phyloP scores from a whole-genome alignment of 176 grass and related monocot species.

The Eragrostis curvula region DNA sequence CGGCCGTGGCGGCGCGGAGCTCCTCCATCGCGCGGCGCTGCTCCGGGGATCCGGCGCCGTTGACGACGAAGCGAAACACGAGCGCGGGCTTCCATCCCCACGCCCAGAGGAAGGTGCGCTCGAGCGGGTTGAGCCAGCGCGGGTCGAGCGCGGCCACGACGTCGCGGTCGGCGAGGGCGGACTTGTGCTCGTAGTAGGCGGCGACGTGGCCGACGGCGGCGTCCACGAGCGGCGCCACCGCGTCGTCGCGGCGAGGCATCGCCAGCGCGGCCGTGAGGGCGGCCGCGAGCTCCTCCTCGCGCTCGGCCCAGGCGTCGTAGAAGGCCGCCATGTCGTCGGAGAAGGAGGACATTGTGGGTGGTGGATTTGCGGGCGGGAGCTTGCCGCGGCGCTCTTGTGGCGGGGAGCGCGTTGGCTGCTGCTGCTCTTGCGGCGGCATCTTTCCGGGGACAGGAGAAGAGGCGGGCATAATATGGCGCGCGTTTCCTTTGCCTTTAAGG shows the following conservation, averaged over 20 bases:
- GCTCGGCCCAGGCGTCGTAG: constrained; percentile 57
- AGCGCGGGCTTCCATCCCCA: constrained; percentile 77
- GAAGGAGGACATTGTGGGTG: not conserved
- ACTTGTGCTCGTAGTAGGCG: constrained; percentile 61
- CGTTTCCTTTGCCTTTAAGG: constrained; percentile 49
- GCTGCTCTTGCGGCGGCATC: constrained; percentile 21
- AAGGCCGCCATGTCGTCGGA: constrained; percentile 53
- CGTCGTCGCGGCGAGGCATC: not conserved
- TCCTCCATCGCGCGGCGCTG: constrained; percentile 25
- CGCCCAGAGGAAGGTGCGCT: constrained; percentile 85
- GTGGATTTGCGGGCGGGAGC: no score
- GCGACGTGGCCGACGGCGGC: constrained; percentile 54
- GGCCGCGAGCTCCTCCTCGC: constrained; percentile 58
- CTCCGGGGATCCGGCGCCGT: not conserved
- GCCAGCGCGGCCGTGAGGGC: constrained; percentile 49
- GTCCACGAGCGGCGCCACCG: constrained; percentile 32
- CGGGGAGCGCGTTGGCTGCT: not conserved
- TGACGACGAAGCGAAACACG: constrained; percentile 60
- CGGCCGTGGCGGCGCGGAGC: constrained; percentile 33
- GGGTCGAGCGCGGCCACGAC: constrained; percentile 60
- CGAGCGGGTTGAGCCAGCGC: constrained; percentile 75
- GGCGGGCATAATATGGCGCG: constrained; percentile 35
- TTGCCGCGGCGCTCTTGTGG: not conserved
- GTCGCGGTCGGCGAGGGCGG: constrained; percentile 57
- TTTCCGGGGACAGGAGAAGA: not conserved